These are phyloP conservation scores for Trichoderma semiorbis DNA, from an alignment of 2,329 filamentous ascomycete genomes.

Conservation along the genomic window DNA sequence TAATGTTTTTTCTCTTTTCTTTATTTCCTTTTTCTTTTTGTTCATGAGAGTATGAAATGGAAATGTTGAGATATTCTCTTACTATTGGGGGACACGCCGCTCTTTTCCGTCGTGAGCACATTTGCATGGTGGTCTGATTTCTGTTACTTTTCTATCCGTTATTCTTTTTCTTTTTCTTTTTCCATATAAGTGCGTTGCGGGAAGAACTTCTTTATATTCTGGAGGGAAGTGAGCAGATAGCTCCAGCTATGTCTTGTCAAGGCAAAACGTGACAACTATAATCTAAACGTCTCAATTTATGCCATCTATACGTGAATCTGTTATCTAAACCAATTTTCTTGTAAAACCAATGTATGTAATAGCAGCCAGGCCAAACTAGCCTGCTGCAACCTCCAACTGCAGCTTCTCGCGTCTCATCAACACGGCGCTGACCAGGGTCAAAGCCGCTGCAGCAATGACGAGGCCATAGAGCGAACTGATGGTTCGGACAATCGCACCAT, in stretches of 20 bases:
- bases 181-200: background rate
- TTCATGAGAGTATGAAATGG: background rate
- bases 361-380: background rate
- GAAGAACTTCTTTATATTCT: background rate
- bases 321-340: background rate
- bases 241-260: background rate
- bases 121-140: background rate
- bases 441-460: background rate
- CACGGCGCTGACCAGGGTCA: background rate
- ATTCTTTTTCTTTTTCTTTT: background rate
- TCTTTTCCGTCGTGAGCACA: background rate
- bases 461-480: background rate
- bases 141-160: background rate
- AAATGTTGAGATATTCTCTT: background rate
- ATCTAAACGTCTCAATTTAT: background rate
- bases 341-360: background rate
- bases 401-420: background rate
- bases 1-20: background rate
- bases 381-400: background rate
- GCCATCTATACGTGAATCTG: background rate
- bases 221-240: background rate
- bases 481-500: background rate
- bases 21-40: background rate
- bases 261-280: background rate
- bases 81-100: background rate